These are phyloP conservation scores for Ogataea ganodermae DNA, from an alignment of 805 yeast genomes.

Conservation along the genomic window DNA sequence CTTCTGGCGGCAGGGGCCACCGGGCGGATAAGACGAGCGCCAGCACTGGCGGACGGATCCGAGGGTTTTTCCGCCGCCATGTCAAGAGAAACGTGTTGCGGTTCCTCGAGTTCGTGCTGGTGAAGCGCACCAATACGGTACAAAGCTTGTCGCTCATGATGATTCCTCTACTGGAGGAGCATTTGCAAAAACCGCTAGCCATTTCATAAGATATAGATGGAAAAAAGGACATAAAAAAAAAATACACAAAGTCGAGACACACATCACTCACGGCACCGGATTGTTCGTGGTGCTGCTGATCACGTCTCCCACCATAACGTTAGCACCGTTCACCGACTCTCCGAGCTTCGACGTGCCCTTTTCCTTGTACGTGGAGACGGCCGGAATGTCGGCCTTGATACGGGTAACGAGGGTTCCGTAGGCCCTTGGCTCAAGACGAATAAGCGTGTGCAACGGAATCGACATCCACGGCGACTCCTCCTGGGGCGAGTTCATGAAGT, in stretches of 20 bases:
- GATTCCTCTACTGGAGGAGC: conserved; percentile 18
- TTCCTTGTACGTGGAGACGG: conserved; percentile 94
- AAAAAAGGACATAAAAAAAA: neutral
- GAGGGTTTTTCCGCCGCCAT: neutral
- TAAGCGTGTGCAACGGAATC: conserved; percentile 93
- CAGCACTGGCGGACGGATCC: neutral
- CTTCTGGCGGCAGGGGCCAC: conserved; percentile 1
- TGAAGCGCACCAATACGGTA: conserved; percentile 19
- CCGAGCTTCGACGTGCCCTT: conserved; percentile 80
- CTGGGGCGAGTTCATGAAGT: conserved; percentile 97
- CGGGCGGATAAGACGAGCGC: neutral
- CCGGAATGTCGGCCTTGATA: conserved; percentile 95
- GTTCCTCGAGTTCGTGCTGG: conserved; percentile 13
- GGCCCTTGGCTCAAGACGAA: conserved; percentile 93
- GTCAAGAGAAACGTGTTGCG: conserved; percentile 6
- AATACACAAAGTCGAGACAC: neutral
- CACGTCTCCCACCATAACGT: conserved; percentile 50
- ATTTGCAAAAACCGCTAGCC: conserved; percentile 10
- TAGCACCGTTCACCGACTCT: conserved; percentile 42
- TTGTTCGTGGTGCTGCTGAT: conserved; percentile 36
- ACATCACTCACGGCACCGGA: conserved; percentile 5
- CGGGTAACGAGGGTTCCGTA: conserved; percentile 85
- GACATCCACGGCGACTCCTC: conserved; percentile 99
- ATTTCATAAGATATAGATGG: neutral
- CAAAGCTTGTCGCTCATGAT: conserved; percentile 22